Evolutionary conservation across 345 rosid species (phyloP), one percentile per base, ranked within the genome.

Genomic region (Microcos paniculata): DNA sequence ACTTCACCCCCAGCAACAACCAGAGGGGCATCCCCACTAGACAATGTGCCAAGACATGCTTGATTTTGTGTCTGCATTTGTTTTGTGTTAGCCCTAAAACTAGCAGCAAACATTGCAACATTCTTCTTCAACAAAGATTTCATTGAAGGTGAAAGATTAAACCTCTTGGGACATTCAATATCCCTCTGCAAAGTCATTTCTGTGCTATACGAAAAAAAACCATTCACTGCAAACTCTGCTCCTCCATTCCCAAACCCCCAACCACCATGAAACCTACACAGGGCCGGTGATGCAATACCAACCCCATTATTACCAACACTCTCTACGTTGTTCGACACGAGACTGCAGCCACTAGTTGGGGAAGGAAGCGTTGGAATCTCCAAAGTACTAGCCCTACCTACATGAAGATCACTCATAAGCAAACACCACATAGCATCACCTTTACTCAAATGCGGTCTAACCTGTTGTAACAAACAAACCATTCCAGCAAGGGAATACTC

Each of bases 351-450:
- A 64, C 75, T 76, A 21, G 63, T 77, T 9, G 84, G 74, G 11
- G 84, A 71, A 38, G 81, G 66, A 62, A 77, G 38, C 31, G 78
- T 11, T 0, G 94, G 92, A 65, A 93, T 79, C 58, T 93, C 97
- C 75, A 93, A 79, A 0, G 85, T 66, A 80, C 89, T 88, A 13
- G 98, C 97, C 67, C 86, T 88, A 71, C 91, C 97, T 18, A 95
- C 94, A 80, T 95, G 92, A 59, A 95, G 96, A 81, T 95, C 97
- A 80, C 93, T 90, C 93, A 90, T 88, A 33, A 95, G 84, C 83
- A 93, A 91, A 83, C 98, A 95, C 98, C 97, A 93, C 99, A 91
- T 88, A 14, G 97, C 99, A 85, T 95, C 98, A 56, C 97, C 98
- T 88, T 86, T 90, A 75, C 90, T 93, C 87, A 95, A 70, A 76